Percentiles rank a stretch among this genome's conserved stretches.
Conservation (phyloP, 306 rosid genomes). For the Argentina anserina region DNA sequence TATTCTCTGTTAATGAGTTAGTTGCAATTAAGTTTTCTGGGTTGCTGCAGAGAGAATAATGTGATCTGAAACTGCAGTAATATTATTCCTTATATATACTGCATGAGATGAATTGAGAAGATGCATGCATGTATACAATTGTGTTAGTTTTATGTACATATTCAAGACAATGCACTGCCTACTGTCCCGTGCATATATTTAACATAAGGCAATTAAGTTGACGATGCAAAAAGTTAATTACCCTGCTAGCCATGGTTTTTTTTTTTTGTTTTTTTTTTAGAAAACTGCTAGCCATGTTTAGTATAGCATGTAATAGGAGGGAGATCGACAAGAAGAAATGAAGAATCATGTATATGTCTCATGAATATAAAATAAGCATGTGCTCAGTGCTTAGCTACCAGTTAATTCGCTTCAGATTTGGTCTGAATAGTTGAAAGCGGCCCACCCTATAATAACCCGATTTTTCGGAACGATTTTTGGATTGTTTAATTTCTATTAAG, state of each 20-base stretch:
- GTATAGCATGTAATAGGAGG: not conserved
- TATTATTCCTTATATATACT: not conserved
- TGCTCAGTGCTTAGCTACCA: too few relatives aligned
- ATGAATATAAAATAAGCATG: not conserved
- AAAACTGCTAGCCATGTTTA: not conserved
- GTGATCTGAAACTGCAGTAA: not conserved
- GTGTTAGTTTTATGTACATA: not conserved
- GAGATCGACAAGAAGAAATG: not conserved
- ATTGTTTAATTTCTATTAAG: too few relatives aligned
- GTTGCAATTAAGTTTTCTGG: not conserved
- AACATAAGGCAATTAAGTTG: not conserved
- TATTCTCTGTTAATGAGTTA: not conserved
- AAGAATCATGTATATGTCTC: not conserved
- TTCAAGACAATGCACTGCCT: conserved; percentile 2
- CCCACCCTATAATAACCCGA: too few relatives aligned
- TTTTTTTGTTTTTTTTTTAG: too few relatives aligned
- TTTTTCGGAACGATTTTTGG: too few relatives aligned
- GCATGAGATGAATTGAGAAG: not conserved
- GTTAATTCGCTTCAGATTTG: not conserved
- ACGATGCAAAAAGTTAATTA: not conserved
- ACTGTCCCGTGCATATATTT: not conserved
- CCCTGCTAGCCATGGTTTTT: not conserved
- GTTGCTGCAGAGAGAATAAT: not conserved
- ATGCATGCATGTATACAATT: not conserved
- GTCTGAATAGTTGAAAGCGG: too few relatives aligned